These are phyloP conservation scores for Prunus armeniaca DNA, from an alignment of 306 rosid species.

Conservation along the genomic window DNA sequence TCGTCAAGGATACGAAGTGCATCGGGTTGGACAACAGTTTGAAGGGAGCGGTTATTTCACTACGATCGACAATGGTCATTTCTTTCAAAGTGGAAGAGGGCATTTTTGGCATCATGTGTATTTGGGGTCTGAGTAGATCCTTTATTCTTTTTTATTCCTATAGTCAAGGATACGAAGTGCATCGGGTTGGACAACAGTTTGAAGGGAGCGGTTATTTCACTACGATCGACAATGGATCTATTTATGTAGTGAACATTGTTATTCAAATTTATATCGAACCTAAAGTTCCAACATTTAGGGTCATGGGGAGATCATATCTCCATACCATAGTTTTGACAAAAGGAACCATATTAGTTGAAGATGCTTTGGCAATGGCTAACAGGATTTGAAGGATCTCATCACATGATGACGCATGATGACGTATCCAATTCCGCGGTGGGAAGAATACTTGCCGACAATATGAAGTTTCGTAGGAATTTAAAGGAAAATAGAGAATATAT, in stretches of 20 bases:
- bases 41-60: slow-evolving; percentile 5
- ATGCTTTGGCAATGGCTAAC: too few relatives aligned
- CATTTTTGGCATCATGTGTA: slow-evolving; percentile 23
- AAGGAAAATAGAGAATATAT: too few relatives aligned
- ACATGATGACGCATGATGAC: too few relatives aligned
- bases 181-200: slow-evolving; percentile 22
- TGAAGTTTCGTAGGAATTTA: too few relatives aligned
- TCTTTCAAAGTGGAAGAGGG: neutral
- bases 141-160: slow-evolving; percentile 33
- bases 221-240: slow-evolving; percentile 25
- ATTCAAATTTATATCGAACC: neutral
- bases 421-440: too few relatives aligned
- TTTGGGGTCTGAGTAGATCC: slow-evolving; percentile 33
- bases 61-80: slow-evolving; percentile 19
- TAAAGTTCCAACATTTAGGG: neutral
- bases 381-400: too few relatives aligned
- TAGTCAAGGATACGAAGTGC: slow-evolving; percentile 16
- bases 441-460: too few relatives aligned
- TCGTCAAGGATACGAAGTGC: slow-evolving; percentile 16
- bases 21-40: slow-evolving; percentile 22
- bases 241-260: slow-evolving; percentile 18
- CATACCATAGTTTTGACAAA: too few relatives aligned
- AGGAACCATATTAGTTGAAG: too few relatives aligned
- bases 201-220: slow-evolving; percentile 5
- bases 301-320: too few relatives aligned